phyloP scores from a whole-genome alignment of 768 basidiomycete species.

The Ramaria rubella region DNA sequence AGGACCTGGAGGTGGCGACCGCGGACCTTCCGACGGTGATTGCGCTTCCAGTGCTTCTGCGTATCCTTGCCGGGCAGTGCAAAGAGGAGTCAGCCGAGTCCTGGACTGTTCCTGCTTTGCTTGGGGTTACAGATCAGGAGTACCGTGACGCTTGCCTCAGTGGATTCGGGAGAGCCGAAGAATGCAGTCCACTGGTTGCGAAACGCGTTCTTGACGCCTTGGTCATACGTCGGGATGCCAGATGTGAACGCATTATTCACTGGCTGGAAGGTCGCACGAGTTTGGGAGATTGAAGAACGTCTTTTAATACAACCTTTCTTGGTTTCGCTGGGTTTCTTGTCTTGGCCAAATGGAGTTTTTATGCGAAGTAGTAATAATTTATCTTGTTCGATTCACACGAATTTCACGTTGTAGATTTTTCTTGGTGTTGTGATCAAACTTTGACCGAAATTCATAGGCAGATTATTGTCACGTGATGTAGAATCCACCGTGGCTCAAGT shows the following conservation, averaged over 20 bases:
- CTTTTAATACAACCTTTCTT: background rate
- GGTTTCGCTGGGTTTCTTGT: background rate
- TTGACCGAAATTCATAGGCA: too few species aligned
- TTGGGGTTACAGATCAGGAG: conserved; percentile 53
- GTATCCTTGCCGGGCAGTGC: conserved; percentile 30
- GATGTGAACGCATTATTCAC: conserved; percentile 1
- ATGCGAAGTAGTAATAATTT: too few species aligned
- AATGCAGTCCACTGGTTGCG: conserved; percentile 55
- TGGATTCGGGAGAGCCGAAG: conserved; percentile 75
- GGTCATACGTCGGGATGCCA: conserved; percentile 8
- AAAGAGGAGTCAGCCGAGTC: conserved; percentile 24
- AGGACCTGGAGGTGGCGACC: conserved; percentile 47
- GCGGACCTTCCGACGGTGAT: conserved; percentile 68
- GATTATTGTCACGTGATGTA: too few species aligned
- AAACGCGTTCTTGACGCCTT: conserved; percentile 50
- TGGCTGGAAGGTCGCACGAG: conserved; percentile 6
- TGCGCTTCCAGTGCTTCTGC: conserved; percentile 61
- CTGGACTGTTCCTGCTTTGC: conserved; percentile 39
- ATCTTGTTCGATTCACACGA: too few species aligned
- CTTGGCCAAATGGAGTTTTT: background rate
- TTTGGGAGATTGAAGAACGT: background rate
- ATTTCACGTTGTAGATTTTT: too few species aligned
- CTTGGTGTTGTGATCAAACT: too few species aligned
- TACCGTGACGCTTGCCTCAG: conserved; percentile 64
- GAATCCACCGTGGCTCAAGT: too few species aligned